Conservation (phyloP, 2,329 filamentous ascomycete species). For the Xylariales sp. region DNA sequence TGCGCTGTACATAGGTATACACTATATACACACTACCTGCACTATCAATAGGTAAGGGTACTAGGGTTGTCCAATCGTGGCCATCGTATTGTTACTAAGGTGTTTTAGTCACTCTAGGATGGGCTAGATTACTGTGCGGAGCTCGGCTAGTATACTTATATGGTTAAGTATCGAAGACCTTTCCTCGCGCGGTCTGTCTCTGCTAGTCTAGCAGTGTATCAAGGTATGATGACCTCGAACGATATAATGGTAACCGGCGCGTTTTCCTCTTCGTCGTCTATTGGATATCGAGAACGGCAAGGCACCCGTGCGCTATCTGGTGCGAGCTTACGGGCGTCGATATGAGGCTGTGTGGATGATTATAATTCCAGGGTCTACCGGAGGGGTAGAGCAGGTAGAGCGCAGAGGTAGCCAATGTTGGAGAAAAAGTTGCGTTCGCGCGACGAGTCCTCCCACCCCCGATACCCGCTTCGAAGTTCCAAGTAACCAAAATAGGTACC, state of each 20-base stretch:
- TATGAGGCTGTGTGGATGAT: conserved; percentile 12
- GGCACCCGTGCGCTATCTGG: background rate
- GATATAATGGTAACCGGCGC: too few species aligned
- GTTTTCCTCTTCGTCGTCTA: background rate
- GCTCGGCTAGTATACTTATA: background rate
- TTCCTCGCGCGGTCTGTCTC: too few species aligned
- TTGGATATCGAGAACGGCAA: background rate
- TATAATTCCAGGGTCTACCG: background rate
- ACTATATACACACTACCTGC: too few species aligned
- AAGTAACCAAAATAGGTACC: background rate
- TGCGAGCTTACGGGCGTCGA: background rate
- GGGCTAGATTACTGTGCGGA: conserved; percentile 28
- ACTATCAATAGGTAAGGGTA: too few species aligned
- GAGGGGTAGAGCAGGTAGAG: too few species aligned
- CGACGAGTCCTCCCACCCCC: background rate
- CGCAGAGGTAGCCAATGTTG: background rate
- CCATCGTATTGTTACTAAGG: conserved; percentile 17
- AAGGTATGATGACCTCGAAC: too few species aligned
- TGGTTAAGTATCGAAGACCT: too few species aligned
- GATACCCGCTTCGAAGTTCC: too few species aligned
- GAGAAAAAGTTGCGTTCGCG: conserved; percentile 12
- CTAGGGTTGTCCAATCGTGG: background rate
- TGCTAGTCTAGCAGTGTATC: too few species aligned
- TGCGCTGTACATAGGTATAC: too few species aligned
- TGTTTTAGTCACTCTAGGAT: conserved; percentile 1